These are phyloP conservation scores for Rosa hybrid DNA, from an alignment of 331 rosid species.

Conservation along the genomic window DNA sequence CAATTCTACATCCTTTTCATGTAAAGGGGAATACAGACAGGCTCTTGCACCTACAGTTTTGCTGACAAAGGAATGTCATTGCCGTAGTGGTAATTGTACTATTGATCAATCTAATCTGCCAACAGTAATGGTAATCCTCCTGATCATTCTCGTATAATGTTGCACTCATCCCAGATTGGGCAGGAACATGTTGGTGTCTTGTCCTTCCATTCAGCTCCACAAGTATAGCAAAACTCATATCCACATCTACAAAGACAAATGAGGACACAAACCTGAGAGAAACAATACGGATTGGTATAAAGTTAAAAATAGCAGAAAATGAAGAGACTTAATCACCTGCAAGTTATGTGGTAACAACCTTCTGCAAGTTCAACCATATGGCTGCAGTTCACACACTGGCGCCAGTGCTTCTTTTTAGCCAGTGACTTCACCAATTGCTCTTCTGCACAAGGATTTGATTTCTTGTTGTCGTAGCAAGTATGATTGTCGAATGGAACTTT, in stretches of 20 bases:
- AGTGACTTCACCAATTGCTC: background rate
- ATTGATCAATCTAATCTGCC: no score
- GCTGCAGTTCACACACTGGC: background rate
- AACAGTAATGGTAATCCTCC: no score
- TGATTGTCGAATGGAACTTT: background rate
- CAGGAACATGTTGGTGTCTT: constrained; percentile 58
- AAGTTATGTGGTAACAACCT: background rate
- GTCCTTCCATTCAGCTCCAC: constrained; percentile 69
- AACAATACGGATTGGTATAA: background rate
- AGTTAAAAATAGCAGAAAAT: background rate
- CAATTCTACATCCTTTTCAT: no score
- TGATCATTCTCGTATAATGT: constrained; percentile 23
- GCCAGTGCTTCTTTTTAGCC: background rate
- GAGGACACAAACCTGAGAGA: background rate
- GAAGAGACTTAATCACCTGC: background rate
- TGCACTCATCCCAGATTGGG: constrained; percentile 58
- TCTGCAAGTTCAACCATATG: background rate
- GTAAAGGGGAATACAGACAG: no score
- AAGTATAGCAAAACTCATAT: constrained; percentile 63
- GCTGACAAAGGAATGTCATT: no score
- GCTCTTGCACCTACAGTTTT: no score
- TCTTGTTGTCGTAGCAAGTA: background rate
- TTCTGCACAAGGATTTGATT: background rate
- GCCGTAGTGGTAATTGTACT: no score
- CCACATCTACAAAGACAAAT: constrained; percentile 55